Conservation (phyloP, 176 grass and related monocot species). For the Rhynchospora pubera region DNA sequence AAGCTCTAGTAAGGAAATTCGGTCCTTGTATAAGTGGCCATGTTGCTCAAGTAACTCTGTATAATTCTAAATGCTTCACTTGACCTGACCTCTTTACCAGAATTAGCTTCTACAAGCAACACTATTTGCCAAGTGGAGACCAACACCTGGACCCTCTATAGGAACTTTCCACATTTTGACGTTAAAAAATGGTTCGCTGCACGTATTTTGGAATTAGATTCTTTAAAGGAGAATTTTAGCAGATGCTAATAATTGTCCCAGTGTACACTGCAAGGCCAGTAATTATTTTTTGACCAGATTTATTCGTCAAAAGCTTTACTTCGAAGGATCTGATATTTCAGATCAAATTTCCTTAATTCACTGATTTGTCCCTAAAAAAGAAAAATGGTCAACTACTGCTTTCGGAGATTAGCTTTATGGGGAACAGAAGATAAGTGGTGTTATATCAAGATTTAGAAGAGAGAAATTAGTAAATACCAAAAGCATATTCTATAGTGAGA, state of each 20-base stretch:
- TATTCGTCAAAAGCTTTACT: not conserved
- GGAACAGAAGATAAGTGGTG: not conserved
- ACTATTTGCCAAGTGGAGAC: constrained; percentile 1
- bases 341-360: not conserved
- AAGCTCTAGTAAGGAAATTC: not conserved
- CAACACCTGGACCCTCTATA: not conserved
- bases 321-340: not conserved
- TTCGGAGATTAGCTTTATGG: not conserved
- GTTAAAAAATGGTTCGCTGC: not conserved
- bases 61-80: not conserved
- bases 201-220: constrained; percentile 13
- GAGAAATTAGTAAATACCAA: constrained; percentile 7
- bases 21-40: not conserved
- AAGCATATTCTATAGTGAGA: constrained; percentile 2
- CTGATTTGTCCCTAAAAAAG: not conserved
- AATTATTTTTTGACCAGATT: not conserved
- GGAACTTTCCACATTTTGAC: constrained; percentile 8
- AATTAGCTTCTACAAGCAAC: constrained; percentile 3
- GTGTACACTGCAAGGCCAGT: not conserved
- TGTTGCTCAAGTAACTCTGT: not conserved
- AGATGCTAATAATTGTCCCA: not conserved
- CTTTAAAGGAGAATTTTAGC: not conserved
- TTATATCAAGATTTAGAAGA: not conserved
- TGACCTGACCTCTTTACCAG: not conserved
- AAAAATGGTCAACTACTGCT: not conserved